Evolutionary conservation across 2,329 filamentous ascomycete species (phyloP), one percentile per base, ranked within the genome.

Genomic region (Pyricularia pennisetigena): DNA sequence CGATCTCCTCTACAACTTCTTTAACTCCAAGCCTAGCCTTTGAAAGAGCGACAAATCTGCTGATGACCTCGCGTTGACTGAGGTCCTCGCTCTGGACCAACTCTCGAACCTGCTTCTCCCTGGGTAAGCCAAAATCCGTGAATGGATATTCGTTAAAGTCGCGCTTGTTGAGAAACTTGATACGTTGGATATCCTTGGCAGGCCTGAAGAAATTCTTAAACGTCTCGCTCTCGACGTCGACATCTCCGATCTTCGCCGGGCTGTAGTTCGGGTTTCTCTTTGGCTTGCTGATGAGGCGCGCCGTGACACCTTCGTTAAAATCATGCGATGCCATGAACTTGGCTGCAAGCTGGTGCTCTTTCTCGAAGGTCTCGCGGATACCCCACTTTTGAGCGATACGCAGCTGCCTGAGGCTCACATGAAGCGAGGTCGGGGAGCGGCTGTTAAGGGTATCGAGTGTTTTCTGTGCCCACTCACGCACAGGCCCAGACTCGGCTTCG

Each of bases 261-360:
- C 90, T 78, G 95, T 95, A 99, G 70, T 84, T 81, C 1, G 94
- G 91, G 26, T 82, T 82, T 20, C 75, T 80, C 73, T 75, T 75
- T 23, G 76, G 74, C 79, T 93, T 93, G 74, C 87, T 84, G 73
- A 95, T 85, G 59, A 99, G 84, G 65, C 90, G 85, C 28, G 93
- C 90, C 67, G 87, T 87, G n/a, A 99, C 94, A 68, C 95, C 95
- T 79, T 97, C 92, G 62, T 88, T 88, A 75, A 99, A 99, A 79
- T 99, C 95, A 4, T 87, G 90, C 77, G 95, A 90, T 68, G 85
- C 84, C 94, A 99, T 98, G 82, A 99, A 98, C 71, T 88, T 86
- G 69, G 85, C 82, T 1, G 94, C 93, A 69, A 99, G 93, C 75
- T 90, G 85, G 79, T 95, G 86, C 81, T 99, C 95, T 71, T 88